These are phyloP conservation scores for Syncephalis plumigaleata DNA, from an alignment of 371 early-diverging fungal species.

Conservation along the genomic window DNA sequence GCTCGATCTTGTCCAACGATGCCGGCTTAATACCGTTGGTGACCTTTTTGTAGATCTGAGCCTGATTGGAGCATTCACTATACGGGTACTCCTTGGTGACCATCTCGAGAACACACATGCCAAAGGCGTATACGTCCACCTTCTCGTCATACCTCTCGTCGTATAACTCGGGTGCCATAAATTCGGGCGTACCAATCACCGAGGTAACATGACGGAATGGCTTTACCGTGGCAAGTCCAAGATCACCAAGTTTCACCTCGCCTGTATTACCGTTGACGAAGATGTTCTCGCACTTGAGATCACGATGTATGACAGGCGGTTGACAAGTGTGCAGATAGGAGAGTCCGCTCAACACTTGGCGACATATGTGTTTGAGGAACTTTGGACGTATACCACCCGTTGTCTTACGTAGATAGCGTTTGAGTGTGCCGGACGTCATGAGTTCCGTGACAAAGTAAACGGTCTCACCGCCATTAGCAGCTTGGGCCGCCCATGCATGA, in stretches of 20 bases:
- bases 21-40: conserved; percentile 56
- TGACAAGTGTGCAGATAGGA: conserved; percentile 65
- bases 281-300: conserved; percentile 76
- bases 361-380: conserved; percentile 62
- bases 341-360: conserved; percentile 71
- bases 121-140: conserved; percentile 89
- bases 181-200: conserved; percentile 66
- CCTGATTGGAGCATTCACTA: conserved; percentile 70
- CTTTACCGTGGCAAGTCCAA: conserved; percentile 80
- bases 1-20: conserved; percentile 43
- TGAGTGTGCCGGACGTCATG: conserved; percentile 81
- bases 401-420: conserved; percentile 47
- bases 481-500: conserved; percentile 57
- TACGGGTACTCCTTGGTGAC: conserved; percentile 82
- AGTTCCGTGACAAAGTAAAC: conserved; percentile 85
- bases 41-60: conserved; percentile 75
- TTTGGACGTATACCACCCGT: conserved; percentile 33
- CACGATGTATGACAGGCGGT: conserved; percentile 84
- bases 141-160: conserved; percentile 79
- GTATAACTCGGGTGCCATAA: conserved; percentile 94
- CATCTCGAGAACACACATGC: conserved; percentile 84
- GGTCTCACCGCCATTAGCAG: conserved; percentile 14
- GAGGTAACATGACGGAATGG: conserved; percentile 25
- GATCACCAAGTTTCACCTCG: conserved; percentile 85
- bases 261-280: conserved; percentile 87